A percentile compares a stretch with the other conserved stretches of the same genome.
Evolutionary conservation across 139 green algal genomes (phyloP).

Genomic region (Tetraselmis chui): DNA sequence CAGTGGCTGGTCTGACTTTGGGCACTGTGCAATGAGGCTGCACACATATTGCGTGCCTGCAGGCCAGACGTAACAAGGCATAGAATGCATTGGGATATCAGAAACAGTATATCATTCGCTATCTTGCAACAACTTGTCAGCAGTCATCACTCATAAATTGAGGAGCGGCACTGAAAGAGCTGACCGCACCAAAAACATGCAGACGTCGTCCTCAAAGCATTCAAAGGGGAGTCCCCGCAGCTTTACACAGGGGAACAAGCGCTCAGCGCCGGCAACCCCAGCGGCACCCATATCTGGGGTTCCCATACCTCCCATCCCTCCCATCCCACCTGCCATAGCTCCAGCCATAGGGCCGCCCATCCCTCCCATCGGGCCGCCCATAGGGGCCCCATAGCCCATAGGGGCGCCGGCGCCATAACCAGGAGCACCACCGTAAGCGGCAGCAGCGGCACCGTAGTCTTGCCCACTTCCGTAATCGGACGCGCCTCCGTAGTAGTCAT

Average conservation of each 20-base stretch:
- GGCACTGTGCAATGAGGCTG: neutral
- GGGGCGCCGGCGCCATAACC: neutral
- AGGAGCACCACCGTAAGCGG: neutral
- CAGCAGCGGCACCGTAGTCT: neutral
- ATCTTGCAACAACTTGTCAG: neutral
- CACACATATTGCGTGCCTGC: neutral
- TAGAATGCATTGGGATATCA: neutral
- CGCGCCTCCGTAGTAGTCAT: neutral
- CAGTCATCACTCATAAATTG: neutral
- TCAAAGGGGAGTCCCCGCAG: constrained; percentile 73
- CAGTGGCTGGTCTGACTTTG: too few relatives aligned
- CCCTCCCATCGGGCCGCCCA: neutral
- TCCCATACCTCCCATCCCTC: neutral
- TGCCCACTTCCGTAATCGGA: neutral
- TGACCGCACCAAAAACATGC: constrained; percentile 63
- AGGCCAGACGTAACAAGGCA: neutral
- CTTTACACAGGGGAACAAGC: constrained; percentile 50
- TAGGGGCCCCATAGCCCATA: neutral
- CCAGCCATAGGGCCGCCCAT: too few relatives aligned
- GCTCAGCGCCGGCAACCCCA: neutral
- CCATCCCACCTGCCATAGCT: too few relatives aligned
- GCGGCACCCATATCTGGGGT: neutral
- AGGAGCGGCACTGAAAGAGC: neutral
- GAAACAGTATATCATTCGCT: neutral
- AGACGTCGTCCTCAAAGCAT: constrained; percentile 64